phyloP scores from a whole-genome alignment of 345 rosid genomes.

The Ailanthus altissimus region DNA sequence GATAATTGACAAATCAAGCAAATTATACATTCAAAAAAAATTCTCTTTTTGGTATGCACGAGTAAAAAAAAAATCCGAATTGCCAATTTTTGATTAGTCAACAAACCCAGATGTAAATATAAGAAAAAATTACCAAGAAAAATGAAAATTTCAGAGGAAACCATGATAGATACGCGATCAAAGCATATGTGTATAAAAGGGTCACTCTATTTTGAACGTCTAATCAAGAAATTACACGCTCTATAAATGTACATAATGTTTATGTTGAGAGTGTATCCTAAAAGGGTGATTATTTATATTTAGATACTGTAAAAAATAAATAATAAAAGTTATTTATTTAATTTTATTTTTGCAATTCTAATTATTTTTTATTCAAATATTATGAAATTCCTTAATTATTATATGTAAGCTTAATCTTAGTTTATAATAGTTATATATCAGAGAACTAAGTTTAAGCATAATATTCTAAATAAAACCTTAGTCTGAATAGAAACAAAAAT shows the following conservation, averaged over 20 bases:
- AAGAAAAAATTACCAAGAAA: neutral
- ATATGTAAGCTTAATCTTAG: too few species aligned
- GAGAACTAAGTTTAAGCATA: too few species aligned
- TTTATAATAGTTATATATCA: too few species aligned
- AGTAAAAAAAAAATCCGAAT: neutral
- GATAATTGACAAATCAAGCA: neutral
- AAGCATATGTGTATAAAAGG: neutral
- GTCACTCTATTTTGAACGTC: neutral
- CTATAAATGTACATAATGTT: neutral
- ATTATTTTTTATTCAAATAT: too few species aligned
- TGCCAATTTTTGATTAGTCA: slow-evolving; percentile 1
- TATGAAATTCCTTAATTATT: too few species aligned
- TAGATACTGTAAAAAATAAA: too few species aligned
- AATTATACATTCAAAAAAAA: neutral
- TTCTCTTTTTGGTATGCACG: neutral
- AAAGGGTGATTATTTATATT: too few species aligned
- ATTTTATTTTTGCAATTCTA: too few species aligned
- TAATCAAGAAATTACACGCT: neutral
- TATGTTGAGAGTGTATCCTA: too few species aligned
- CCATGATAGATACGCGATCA: neutral
- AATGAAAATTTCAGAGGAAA: neutral
- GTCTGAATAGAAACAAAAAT: too few species aligned
- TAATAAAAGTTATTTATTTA: too few species aligned
- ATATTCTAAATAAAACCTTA: too few species aligned
- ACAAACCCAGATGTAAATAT: neutral